phyloP scores from a whole-genome alignment of 2,329 filamentous ascomycete genomes.

The Pseudocercospora vitis region DNA sequence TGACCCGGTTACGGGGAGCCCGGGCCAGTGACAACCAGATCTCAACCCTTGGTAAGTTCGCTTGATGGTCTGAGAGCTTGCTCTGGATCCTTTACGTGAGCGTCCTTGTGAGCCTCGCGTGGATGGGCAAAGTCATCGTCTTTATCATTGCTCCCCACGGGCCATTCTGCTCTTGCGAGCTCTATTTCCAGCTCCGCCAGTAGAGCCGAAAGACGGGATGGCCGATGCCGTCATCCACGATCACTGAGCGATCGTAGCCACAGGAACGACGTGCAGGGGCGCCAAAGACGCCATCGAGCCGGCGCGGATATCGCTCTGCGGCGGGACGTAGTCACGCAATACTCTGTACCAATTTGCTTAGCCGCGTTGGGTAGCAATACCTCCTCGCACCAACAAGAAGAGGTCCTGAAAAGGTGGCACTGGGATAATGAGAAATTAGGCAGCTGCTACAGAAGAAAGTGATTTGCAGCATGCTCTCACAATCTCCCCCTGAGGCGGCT shows the following conservation, averaged over 20 bases:
- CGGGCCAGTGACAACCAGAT: background rate
- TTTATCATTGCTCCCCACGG: constrained; percentile 27
- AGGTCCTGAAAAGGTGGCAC: constrained; percentile 62
- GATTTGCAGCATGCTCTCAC: constrained; percentile 58
- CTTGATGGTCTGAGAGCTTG: background rate
- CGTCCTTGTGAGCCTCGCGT: background rate
- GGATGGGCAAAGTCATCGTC: constrained; percentile 3
- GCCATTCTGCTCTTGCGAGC: constrained; percentile 25
- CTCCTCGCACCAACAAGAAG: constrained; percentile 53
- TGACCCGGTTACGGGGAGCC: constrained; percentile 6
- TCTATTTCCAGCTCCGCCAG: constrained; percentile 55
- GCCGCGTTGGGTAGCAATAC: constrained; percentile 60
- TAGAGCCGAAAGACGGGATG: constrained; percentile 59
- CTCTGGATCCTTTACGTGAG: background rate
- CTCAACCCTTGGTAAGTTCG: background rate
- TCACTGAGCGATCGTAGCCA: constrained; percentile 57
- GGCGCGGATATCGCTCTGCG: constrained; percentile 46
- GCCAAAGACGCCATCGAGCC: constrained; percentile 60
- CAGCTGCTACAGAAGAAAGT: constrained; percentile 59
- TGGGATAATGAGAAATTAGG: constrained; percentile 56
- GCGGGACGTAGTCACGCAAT: constrained; percentile 47
- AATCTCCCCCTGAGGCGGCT: constrained; percentile 51
- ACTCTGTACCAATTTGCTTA: constrained; percentile 58
- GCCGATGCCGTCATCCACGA: constrained; percentile 61
- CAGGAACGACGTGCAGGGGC: constrained; percentile 61